Base-by-base conservation (phyloP, 2,329 filamentous ascomycete species). In the Samsoniella hepiali region DNA sequence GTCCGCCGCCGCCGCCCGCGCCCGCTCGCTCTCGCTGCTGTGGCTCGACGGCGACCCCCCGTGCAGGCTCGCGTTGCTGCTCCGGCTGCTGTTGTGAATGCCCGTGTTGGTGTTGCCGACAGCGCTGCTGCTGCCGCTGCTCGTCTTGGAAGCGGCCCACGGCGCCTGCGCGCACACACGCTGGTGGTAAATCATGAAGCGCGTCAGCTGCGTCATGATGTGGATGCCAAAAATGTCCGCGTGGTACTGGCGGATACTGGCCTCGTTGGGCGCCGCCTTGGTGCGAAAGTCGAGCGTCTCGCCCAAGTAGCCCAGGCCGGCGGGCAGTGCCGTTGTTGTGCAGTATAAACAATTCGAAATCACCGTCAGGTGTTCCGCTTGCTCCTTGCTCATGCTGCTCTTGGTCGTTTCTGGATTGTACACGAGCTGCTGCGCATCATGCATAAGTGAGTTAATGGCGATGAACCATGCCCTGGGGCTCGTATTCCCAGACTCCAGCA, bases 401-500 rank as follows among this genome's bases (percentile, higher is more conserved):
- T 6, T 69, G 69, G 50, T 64, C 55, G 1, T 72, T 72, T 53
- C 69, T 69, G 27, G 74, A 72, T 38, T 55, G 36, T 55, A 55
- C 31, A 40, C 51, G 13, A 76, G 70, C 9, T 68, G 65, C 63
- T 77, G 75, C 0, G 76, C 75, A 34, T 75, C 72, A 54, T 72
- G 70, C 74, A 77, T 76, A 13, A 77, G 64, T 0, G 75, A 77
- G 65, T 76, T 77, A 49, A 77, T 70, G 40, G 77, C 71, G 32
- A 78, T 70, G 60, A 75, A 77, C 76, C 76, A 78, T 2, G 76
- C 72, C 47, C 72, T 75, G 0, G 73, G 65, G 10, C 72, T 73
- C 51, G 69, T 63, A 64, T 76, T 78, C 3, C 71, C 70, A 8
- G 68, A 69, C 6, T 68, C 57, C 31, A 69, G 64, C 2, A 78